Evolutionary conservation across 1,284 basidiomycete genomes (phyloP).

Genomic region (Ganoderma multipileum): DNA sequence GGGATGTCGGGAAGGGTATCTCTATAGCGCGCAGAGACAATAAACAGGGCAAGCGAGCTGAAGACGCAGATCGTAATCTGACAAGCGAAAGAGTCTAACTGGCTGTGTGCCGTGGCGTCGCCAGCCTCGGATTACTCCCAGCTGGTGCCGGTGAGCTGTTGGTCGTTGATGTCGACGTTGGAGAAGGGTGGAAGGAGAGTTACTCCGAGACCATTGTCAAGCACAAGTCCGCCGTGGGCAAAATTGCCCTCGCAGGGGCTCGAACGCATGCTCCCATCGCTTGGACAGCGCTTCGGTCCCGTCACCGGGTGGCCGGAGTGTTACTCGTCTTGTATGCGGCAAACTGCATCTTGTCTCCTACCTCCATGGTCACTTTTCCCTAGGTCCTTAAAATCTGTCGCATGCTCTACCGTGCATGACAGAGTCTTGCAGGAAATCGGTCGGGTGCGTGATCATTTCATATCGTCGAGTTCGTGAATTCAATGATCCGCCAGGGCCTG

Average conservation of each 20-base stretch:
- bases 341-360: neutral
- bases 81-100: neutral
- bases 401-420: neutral
- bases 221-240: neutral
- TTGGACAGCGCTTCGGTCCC: neutral
- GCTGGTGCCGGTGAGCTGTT: neutral
- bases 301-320: neutral
- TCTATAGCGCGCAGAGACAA: neutral
- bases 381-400: neutral
- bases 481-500: neutral
- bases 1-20: neutral
- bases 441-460: neutral
- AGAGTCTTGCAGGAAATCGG: neutral
- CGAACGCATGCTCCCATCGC: neutral
- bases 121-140: neutral
- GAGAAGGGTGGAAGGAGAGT: neutral
- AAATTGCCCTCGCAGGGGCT: neutral
- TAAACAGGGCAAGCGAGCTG: neutral
- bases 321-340: neutral
- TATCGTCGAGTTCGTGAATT: neutral
- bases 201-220: neutral
- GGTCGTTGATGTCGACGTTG: neutral
- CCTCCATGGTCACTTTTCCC: neutral
- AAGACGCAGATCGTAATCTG: conserved; percentile 4
- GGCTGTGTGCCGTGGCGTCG: neutral